phyloP scores from a whole-genome alignment of 768 basidiomycete species.

The Rhizopogon rudus region DNA sequence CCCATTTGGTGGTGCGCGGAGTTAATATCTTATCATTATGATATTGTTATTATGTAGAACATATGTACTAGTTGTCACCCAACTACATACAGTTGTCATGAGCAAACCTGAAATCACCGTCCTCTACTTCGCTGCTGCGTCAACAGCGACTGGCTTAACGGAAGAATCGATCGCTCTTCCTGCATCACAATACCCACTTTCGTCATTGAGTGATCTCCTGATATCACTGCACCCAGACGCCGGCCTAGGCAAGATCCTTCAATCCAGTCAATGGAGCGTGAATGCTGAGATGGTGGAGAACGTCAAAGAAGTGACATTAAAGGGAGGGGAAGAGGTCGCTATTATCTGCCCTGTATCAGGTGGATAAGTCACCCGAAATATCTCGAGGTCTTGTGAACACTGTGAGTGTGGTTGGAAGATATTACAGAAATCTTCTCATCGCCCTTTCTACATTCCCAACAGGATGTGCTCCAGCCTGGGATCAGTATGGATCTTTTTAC shows the following conservation, averaged over 20 bases:
- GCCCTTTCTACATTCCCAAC: not conserved
- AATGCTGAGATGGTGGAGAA: conserved; percentile 75
- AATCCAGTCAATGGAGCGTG: conserved; percentile 71
- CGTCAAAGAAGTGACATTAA: conserved; percentile 40
- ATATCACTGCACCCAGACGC: conserved; percentile 49
- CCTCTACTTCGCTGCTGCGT: conserved; percentile 60
- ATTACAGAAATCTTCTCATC: conserved; percentile 2
- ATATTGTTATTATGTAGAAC: too few relatives aligned
- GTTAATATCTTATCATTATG: conserved; percentile 27
- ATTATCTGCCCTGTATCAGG: conserved; percentile 83
- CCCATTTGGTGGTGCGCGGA: conserved; percentile 93
- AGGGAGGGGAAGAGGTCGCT: conserved; percentile 73
- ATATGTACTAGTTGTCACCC: too few relatives aligned
- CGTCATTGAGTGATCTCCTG: conserved; percentile 46
- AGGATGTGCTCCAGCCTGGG: not conserved
- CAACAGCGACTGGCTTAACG: conserved; percentile 59
- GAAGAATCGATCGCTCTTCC: conserved; percentile 50
- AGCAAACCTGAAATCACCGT: conserved; percentile 36
- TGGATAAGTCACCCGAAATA: conserved; percentile 36
- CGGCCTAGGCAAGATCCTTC: conserved; percentile 47
- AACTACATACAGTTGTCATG: not conserved
- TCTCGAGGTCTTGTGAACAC: not conserved
- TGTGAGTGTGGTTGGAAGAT: not conserved
- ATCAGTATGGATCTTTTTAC: not conserved
- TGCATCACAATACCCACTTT: conserved; percentile 41